A percentile compares a stretch with the other conserved stretches of the same genome.
Evolutionary conservation across 768 basidiomycete species (phyloP).

Genomic region (Termitomyces sp.): DNA sequence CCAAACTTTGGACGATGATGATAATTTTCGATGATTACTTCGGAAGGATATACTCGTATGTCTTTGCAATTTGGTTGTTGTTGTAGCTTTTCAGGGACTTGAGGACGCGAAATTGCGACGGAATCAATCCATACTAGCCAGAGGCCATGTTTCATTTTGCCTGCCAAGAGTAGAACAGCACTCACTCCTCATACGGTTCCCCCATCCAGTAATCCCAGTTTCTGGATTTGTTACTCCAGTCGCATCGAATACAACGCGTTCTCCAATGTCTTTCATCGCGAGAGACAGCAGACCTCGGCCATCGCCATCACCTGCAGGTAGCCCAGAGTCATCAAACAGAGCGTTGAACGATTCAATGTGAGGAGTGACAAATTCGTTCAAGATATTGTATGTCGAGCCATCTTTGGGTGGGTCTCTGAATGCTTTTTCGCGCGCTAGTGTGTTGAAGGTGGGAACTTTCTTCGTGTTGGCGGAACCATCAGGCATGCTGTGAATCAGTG

Average conservation of each 20-base stretch:
- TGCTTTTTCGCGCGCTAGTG: constrained; percentile 71
- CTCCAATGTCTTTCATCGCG: constrained; percentile 80
- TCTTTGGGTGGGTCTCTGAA: constrained; percentile 76
- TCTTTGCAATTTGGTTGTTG: constrained; percentile 57
- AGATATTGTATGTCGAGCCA: constrained; percentile 69
- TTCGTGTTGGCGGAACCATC: constrained; percentile 40
- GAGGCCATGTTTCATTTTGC: background rate
- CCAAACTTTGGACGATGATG: background rate
- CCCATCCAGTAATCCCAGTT: constrained; percentile 59
- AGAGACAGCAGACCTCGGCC: constrained; percentile 78
- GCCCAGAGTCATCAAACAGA: constrained; percentile 90
- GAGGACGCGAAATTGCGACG: constrained; percentile 79
- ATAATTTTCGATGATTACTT: constrained; percentile 47
- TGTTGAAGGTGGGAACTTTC: constrained; percentile 68
- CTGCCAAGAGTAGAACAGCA: constrained; percentile 14
- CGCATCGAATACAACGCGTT: constrained; percentile 92
- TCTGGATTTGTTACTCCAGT: constrained; percentile 52
- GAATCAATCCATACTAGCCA: constrained; percentile 88
- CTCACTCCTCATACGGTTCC: constrained; percentile 85
- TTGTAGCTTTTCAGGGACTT: constrained; percentile 80
- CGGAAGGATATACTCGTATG: constrained; percentile 81
- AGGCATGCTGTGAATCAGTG: constrained; percentile 42
- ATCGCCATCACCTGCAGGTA: constrained; percentile 70
- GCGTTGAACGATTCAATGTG: constrained; percentile 97
- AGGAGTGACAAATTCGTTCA: constrained; percentile 91